Evolutionary conservation across 1,139 yeast species (phyloP).

Genomic region (Geotrichum europaeum): DNA sequence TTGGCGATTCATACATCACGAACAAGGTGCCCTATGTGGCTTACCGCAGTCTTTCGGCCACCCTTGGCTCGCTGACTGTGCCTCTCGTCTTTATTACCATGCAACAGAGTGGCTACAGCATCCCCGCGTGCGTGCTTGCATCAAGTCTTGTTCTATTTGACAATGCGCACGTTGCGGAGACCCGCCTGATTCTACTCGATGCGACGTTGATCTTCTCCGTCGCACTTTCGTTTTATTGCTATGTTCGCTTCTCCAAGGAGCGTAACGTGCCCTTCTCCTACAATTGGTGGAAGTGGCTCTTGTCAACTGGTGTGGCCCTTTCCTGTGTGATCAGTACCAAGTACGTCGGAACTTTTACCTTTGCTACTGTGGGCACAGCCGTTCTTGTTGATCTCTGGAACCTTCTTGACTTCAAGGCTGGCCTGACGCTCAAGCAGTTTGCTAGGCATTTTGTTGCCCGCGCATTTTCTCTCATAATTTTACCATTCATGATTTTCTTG

Average conservation of each 20-base stretch:
- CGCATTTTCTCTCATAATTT: slow-evolving; percentile 59
- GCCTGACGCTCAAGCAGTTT: slow-evolving; percentile 55
- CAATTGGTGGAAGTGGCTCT: slow-evolving; percentile 86
- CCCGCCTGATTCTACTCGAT: slow-evolving; percentile 84
- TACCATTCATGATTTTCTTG: slow-evolving; percentile 78
- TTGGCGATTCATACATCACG: slow-evolving; percentile 73
- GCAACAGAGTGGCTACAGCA: slow-evolving; percentile 75
- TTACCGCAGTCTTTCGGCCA: slow-evolving; percentile 74
- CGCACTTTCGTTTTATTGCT: slow-evolving; percentile 70
- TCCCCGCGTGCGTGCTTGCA: slow-evolving; percentile 74
- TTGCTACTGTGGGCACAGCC: slow-evolving; percentile 77
- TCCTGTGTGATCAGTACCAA: slow-evolving; percentile 89
- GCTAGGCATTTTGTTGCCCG: slow-evolving; percentile 72
- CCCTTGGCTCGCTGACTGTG: slow-evolving; percentile 74
- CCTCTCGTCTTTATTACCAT: slow-evolving; percentile 77
- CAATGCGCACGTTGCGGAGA: slow-evolving; percentile 88
- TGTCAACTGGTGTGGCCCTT: slow-evolving; percentile 73
- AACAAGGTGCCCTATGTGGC: slow-evolving; percentile 87
- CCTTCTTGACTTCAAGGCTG: slow-evolving; percentile 64
- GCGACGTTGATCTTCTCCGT: slow-evolving; percentile 80
- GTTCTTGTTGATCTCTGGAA: slow-evolving; percentile 85
- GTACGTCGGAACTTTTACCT: slow-evolving; percentile 92
- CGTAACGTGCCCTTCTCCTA: slow-evolving; percentile 60
- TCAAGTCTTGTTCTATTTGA: slow-evolving; percentile 78
- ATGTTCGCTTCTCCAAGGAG: slow-evolving; percentile 70